Evolutionary conservation across 2,329 filamentous ascomycete genomes (phyloP), one percentile per base, ranked within the genome.

Genomic region (Botrytis paeoniae): DNA sequence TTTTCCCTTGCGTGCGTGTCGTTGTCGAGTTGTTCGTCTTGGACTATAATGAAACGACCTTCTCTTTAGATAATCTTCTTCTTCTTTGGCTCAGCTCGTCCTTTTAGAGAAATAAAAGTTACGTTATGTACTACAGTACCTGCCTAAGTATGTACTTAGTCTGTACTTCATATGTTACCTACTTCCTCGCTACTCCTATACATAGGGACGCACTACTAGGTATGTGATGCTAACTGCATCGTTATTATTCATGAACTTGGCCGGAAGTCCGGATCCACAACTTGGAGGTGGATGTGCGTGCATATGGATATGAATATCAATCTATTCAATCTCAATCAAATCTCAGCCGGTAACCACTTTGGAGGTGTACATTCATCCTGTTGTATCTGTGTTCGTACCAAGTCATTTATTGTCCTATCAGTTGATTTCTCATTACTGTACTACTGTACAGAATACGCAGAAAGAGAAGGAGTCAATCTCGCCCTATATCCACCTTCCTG

Each of bases 401-500:
- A 51, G 45, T 45, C 45, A 51, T 35, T 12, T 18, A n/a, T 51
- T 32, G 43, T 51, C 43, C 63, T 35, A 66, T 66, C 63, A 37
- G 20, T 20, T 37, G 32, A n/a, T 37, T 16, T 18, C 22, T n/a
- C 48, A 14, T 3, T 4, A 57, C n/a, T 29, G n/a, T 29, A n/a
- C 48, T 57, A 57, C n/a, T 3, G n/a, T 16, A 29, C 51, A 18
- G 51, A 29, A 41, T 29, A 51, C 32, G 57, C 41, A 70, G 59
- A 51, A 70, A 51, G 69, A 64, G 69, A 51, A 48, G 29, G 54
- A 62, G 54, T n/a, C 54, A 70, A 48, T 29, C 41, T n/a, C 66
- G 25, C 57, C 29, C 22, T 48, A 57, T 41, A 71, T 65, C 69
- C 60, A 71, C 69, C 69, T 65, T 65, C 69, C 60, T 71, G 60